These are phyloP conservation scores for Komagataella pseudopastoris DNA, from an alignment of 805 yeast species.

Conservation along the genomic window DNA sequence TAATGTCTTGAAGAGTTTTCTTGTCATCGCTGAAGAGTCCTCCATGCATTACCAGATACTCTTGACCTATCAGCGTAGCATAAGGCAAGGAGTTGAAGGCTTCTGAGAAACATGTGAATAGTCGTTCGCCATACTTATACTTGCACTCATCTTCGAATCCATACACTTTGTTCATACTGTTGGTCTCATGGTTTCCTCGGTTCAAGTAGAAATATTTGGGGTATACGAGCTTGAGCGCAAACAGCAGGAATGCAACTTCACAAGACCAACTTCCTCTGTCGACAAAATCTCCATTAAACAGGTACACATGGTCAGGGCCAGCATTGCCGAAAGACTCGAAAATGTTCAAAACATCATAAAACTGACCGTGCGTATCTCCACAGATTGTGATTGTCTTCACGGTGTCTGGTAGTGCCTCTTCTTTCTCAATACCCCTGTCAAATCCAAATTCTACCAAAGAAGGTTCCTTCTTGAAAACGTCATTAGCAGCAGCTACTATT, in stretches of 20 bases:
- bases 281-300: constrained; percentile 95
- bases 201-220: constrained; percentile 66
- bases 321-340: constrained; percentile 69
- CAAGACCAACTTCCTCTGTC: constrained; percentile 98
- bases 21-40: constrained; percentile 77
- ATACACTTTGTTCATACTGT: constrained; percentile 91
- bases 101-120: constrained; percentile 74
- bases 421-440: constrained; percentile 30
- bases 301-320: constrained; percentile 48
- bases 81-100: constrained; percentile 79
- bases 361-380: constrained; percentile 98
- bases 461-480: constrained; percentile 49
- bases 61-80: constrained; percentile 65
- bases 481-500: constrained; percentile 58
- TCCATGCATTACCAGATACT: constrained; percentile 88
- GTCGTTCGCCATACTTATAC: constrained; percentile 69
- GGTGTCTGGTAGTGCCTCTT: constrained; percentile 21
- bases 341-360: constrained; percentile 74
- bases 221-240: constrained; percentile 60
- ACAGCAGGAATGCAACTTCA: constrained; percentile 79
- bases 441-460: constrained; percentile 61
- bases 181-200: constrained; percentile 95
- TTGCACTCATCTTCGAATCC: constrained; percentile 96
- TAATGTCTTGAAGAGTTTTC: constrained; percentile 62
- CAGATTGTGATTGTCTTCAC: constrained; percentile 60